phyloP scores from a whole-genome alignment of 352 stramenopile species.

The Phytophthora macrochlamydospora region DNA sequence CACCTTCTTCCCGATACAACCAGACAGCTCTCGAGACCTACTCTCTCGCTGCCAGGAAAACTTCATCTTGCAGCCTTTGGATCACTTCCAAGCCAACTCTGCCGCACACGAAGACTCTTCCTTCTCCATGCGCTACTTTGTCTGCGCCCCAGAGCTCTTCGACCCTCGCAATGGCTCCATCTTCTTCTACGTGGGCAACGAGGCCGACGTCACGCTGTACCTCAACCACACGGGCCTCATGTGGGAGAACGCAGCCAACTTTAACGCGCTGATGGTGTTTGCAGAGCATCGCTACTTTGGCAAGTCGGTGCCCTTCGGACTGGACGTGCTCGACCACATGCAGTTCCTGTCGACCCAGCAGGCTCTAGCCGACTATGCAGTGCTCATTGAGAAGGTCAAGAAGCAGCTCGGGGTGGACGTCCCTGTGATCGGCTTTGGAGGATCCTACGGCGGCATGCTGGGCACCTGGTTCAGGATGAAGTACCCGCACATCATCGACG shows the following conservation, averaged over 20 bases:
- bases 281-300: slow-evolving; percentile 83
- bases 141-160: slow-evolving; percentile 60
- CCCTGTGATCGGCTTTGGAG: slow-evolving; percentile 72
- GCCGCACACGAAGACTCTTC: slow-evolving; percentile 19
- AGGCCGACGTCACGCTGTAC: slow-evolving; percentile 69
- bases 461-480: slow-evolving; percentile 76
- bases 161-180: slow-evolving; percentile 47
- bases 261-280: slow-evolving; percentile 73
- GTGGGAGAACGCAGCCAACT: slow-evolving; percentile 71
- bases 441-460: slow-evolving; percentile 82
- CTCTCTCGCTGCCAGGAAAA: slow-evolving; percentile 49
- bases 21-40: slow-evolving; percentile 39
- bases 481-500: slow-evolving; percentile 76
- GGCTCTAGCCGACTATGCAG: slow-evolving; percentile 73
- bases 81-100: slow-evolving; percentile 43
- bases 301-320: slow-evolving; percentile 63
- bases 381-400: slow-evolving; percentile 59
- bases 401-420: slow-evolving; percentile 41
- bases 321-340: slow-evolving; percentile 58
- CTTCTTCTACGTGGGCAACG: slow-evolving; percentile 81
- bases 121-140: slow-evolving; percentile 73
- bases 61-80: slow-evolving; percentile 49
- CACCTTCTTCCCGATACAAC: slow-evolving; percentile 19
- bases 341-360: slow-evolving; percentile 87
- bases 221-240: slow-evolving; percentile 76